Conservation (phyloP, 1,284 basidiomycete species). For the Butyriboletus regius region DNA sequence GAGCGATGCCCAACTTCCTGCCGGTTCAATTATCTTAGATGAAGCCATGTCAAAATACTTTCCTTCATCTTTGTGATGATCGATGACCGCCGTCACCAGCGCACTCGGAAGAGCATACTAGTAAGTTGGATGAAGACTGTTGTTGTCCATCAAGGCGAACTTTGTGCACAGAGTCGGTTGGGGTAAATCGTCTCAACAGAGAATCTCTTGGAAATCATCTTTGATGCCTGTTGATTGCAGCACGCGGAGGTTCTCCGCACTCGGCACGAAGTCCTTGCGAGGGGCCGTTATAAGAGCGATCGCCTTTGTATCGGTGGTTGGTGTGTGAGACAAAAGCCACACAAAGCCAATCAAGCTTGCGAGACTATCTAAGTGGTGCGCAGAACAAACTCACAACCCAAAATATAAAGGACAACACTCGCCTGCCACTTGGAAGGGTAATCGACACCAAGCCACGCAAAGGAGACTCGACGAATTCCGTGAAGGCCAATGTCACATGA, state of each 20-base stretch:
- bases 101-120: slow-evolving; percentile 38
- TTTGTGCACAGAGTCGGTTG: slow-evolving; percentile 40
- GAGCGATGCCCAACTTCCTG: slow-evolving; percentile 77
- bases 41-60: slow-evolving; percentile 55
- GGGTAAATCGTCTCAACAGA: slow-evolving; percentile 54
- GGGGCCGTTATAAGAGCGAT: slow-evolving; percentile 72
- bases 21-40: slow-evolving; percentile 60
- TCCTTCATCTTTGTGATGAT: slow-evolving; percentile 88
- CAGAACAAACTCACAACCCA: slow-evolving; percentile 53
- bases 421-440: slow-evolving; percentile 62
- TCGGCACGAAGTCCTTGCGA: slow-evolving; percentile 64
- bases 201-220: slow-evolving; percentile 43
- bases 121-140: slow-evolving; percentile 58
- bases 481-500: slow-evolving; percentile 67
- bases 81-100: slow-evolving; percentile 72
- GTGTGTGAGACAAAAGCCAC: slow-evolving; percentile 48
- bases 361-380: slow-evolving; percentile 80
- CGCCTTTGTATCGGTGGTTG: slow-evolving; percentile 35
- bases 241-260: slow-evolving; percentile 81
- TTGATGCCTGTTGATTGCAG: slow-evolving; percentile 53
- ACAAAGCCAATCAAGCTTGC: slow-evolving; percentile 78
- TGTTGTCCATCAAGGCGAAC: slow-evolving; percentile 87
- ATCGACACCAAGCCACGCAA: slow-evolving; percentile 69
- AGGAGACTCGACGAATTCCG: slow-evolving; percentile 75
- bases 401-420: slow-evolving; percentile 64